Evolutionary conservation across 352 stramenopile species (phyloP), one percentile per base, ranked within the genome.

Genomic region (Pythium scleroteichum): DNA sequence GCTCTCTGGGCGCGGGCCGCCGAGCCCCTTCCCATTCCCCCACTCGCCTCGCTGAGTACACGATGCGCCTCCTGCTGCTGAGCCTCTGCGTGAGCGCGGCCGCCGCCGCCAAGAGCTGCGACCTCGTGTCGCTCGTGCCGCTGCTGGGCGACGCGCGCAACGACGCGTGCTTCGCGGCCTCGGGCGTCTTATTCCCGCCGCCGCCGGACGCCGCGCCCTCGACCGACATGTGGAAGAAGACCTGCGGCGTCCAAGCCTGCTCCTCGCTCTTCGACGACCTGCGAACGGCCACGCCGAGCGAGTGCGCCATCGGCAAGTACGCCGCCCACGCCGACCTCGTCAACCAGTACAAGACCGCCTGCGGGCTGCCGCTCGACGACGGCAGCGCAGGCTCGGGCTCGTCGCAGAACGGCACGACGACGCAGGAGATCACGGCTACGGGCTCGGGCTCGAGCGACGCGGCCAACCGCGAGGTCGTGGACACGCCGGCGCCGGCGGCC

Each of bases 61-160:
- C 19, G 3, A 24, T 40, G n/a, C 33, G 35, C 20, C 22, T 57
- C 24, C 14, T 66, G 23, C 22, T 38, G 7, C 17, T 58, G 23
- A 49, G 46, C 7, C n/a, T 54, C 19, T n/a, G n/a, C n/a, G n/a
- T n/a, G n/a, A n/a, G n/a, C n/a, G n/a, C n/a, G n/a, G n/a, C n/a
- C n/a, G n/a, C n/a, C 5, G 29, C 29, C 29, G 29, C 29, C 29
- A 35, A 35, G 29, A 35, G 29, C 7, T 70, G 63, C 49, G 40
- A 70, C 39, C 56, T 70, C 42, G 38, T 29, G n/a, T 24, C 40
- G 35, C 63, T 70, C 56, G 63, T 62, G 41, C 55, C 55, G 26
- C 45, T 70, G 63, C 63, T 70, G 42, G 44, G 47, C 7, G 63
- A 65, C 51, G 16, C 13, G 19, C 44, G 51, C 63, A 70, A 70